phyloP scores from a whole-genome alignment of 306 rosid species.

The Biancaea sappan region DNA sequence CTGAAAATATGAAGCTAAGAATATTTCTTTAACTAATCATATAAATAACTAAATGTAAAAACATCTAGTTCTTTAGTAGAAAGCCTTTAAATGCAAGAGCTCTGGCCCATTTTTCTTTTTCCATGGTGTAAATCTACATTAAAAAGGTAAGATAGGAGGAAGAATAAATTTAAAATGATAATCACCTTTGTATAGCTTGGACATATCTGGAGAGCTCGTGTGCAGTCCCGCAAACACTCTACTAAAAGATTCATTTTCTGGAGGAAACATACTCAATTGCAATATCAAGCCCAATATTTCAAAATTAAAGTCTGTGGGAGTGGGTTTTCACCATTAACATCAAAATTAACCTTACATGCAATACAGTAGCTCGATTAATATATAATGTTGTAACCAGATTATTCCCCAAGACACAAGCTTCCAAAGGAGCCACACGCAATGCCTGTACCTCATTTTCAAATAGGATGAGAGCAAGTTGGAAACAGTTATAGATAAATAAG shows the following conservation, averaged over 20 bases:
- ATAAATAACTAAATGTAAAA: not conserved
- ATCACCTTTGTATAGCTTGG: slow-evolving; percentile 79
- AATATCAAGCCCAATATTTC: slow-evolving; percentile 28
- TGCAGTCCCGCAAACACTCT: slow-evolving; percentile 74
- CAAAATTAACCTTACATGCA: slow-evolving; percentile 58
- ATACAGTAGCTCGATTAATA: slow-evolving; percentile 79
- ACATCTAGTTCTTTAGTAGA: not conserved
- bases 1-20: not conserved
- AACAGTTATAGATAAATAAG: not conserved
- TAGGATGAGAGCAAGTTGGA: not conserved
- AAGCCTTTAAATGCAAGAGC: not conserved
- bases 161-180: slow-evolving; percentile 13
- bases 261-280: slow-evolving; percentile 12
- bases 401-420: slow-evolving; percentile 50
- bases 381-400: slow-evolving; percentile 69
- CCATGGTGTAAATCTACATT: not conserved
- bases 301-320: not conserved
- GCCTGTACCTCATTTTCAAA: slow-evolving; percentile 55
- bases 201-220: slow-evolving; percentile 72
- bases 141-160: not conserved
- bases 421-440: slow-evolving; percentile 67
- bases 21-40: not conserved
- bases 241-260: slow-evolving; percentile 72
- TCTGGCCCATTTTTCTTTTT: not conserved
- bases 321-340: not conserved